Base-by-base conservation (phyloP, 129 eudicot genomes). In the Saposhnikovia divaricata region DNA sequence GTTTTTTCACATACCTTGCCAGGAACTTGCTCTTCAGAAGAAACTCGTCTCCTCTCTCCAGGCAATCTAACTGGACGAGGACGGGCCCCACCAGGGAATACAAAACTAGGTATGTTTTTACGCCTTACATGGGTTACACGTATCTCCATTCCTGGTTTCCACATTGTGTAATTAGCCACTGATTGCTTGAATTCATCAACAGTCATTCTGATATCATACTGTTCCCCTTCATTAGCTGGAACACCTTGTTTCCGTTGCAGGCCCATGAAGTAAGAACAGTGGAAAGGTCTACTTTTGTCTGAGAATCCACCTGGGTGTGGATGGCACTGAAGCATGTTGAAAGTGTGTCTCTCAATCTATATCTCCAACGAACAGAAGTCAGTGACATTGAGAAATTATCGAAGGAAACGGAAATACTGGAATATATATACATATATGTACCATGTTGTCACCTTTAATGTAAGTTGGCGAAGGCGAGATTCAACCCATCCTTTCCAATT, bases 401-500 rank as follows among this genome's bases (percentile, higher is more conserved):
- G 2, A 55, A 34, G 25, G 19, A 78, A 45, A 43, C 15, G 18
- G 27, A 27, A n/a, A 45, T 21, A 45, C 28, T 38, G 14, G 38
- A 42, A 74, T 45, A 81, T 66, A 18, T 3, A 40, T 2, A n/a
- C 37, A 34, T 27, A 14, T 4, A 50, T 40, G 51, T 51, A 48
- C n/a, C 34, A 61, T 61, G 66, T 78, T 19, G n/a, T 74, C 74
- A 94, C 98, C 98, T 95, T 95, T 76, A 90, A 61, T 27, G 92
- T 88, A 76, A 95, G 97, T 82, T 87, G 84, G 37, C 97, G 96
- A 51, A 92, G 57, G 65, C 98, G 92, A 76, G 97, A 95, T 82
- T 86, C 96, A 15, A 95, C 96, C 98, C 98, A 95, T 12, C 97
- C 98, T 85, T 92, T 95, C 98, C 98, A 95, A 51, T 84, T 90